Evolutionary conservation across 148 eudicot species (phyloP), one percentile per base, ranked within the genome.

Genomic region (Silene conica): DNA sequence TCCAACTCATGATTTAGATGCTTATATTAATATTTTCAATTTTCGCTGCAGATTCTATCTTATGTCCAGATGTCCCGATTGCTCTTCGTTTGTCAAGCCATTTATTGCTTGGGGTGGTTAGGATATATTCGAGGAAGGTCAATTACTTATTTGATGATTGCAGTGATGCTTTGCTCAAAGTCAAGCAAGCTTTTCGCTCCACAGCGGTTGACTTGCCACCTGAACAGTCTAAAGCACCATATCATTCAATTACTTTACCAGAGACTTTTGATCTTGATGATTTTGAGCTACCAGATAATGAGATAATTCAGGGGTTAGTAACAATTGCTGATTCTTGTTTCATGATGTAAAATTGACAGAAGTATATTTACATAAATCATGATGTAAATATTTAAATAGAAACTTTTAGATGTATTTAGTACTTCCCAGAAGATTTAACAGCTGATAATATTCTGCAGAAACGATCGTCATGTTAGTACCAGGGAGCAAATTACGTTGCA

Each of bases 211-310:
- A 95, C 84, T 90, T 95, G 64, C 99, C 97, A 21, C 97, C 97
- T 69, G 99, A 94, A 81, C 90, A 92, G 78, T 87, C 99, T 31
- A 92, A 90, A 80, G 99, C 99, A 19, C 99, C 97, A n/a, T 92
- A 92, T 76, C 99, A 95, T 78, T 90, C 99, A 22, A 92, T 95
- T 76, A 92, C 99, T 62, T 82, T 95, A 77, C 99, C 99, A 14
- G 99, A 95, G 85, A 95, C 97, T 67, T 95, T 95, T 81, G 97
- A 95, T 85, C 97, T 95, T 75, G 99, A 95, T 80, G 97, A 92
- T 75, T 95, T 95, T 86, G 99, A 95, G 86, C 89, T 95, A 73
- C 98, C 98, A 23, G 96, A 92, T 65, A 85, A 81, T 80, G 96
- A 91, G 52, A 74, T 82, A 72, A 83, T 89, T 70, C 96, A 91